phyloP scores from a whole-genome alignment of 305 asterid species.

The Rubia balearica region DNA sequence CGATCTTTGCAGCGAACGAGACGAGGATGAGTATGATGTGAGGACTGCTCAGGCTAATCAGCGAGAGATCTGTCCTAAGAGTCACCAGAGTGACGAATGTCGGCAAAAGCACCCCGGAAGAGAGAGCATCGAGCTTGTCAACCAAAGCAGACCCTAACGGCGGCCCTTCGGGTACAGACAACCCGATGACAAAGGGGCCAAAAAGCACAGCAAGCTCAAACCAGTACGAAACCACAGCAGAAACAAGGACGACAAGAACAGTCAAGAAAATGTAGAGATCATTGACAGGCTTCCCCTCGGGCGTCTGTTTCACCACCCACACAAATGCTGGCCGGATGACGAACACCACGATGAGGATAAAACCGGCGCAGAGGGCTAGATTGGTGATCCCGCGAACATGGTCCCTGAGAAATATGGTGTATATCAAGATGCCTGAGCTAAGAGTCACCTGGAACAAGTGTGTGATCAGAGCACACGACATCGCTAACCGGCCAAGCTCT shows the following conservation, averaged over 20 bases:
- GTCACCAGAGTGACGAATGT: slow-evolving; percentile 16
- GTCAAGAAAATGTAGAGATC: slow-evolving; percentile 11
- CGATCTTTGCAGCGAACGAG: slow-evolving; percentile 11
- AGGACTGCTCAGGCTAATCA: neutral
- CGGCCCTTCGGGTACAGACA: slow-evolving; percentile 32
- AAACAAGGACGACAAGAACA: slow-evolving; percentile 14
- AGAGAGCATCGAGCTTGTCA: slow-evolving; percentile 22
- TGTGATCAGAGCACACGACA: slow-evolving; percentile 19
- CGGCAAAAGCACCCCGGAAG: slow-evolving; percentile 24
- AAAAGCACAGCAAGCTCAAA: slow-evolving; percentile 11
- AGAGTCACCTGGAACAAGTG: slow-evolving; percentile 13
- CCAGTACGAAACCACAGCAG: slow-evolving; percentile 12
- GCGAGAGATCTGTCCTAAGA: slow-evolving; percentile 11
- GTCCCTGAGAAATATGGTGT: neutral
- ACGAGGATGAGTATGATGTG: neutral
- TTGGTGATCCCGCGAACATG: neutral
- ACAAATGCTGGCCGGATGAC: slow-evolving; percentile 15
- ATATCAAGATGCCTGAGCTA: neutral
- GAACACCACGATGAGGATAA: slow-evolving; percentile 8
- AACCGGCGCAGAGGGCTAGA: neutral
- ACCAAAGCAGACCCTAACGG: slow-evolving; percentile 30
- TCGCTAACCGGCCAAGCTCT: slow-evolving; percentile 28
- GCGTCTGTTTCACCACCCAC: slow-evolving; percentile 24
- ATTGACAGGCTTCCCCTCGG: slow-evolving; percentile 23
- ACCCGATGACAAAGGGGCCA: slow-evolving; percentile 24